A percentile compares a stretch with the other conserved stretches of the same genome.
Evolutionary conservation across 345 rosid species (phyloP).

Genomic region (Euphorbia pulcherrima): DNA sequence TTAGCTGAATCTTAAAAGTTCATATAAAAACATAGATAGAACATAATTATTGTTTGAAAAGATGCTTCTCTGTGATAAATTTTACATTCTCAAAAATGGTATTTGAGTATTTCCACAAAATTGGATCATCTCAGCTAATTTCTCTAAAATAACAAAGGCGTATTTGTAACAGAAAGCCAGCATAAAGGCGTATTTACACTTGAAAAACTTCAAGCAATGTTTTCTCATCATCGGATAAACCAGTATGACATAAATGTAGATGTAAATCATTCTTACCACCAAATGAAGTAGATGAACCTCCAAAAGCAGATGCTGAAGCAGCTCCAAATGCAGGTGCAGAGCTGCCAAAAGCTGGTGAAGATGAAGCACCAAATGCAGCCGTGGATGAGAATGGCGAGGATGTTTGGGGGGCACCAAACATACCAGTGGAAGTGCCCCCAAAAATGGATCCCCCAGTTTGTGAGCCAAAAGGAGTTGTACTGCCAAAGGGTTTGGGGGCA

Average conservation of each 20-base stretch:
- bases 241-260: neutral
- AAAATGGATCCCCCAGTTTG: conserved; percentile 73
- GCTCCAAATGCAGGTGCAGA: conserved; percentile 62
- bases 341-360: conserved; percentile 68
- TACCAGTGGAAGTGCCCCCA: conserved; percentile 87
- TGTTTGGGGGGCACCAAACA: conserved; percentile 65
- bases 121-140: neutral
- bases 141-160: neutral
- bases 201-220: neutral
- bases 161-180: neutral
- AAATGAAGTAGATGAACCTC: conserved; percentile 58
- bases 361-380: conserved; percentile 66
- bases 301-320: conserved; percentile 57
- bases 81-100: neutral
- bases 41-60: too few relatives aligned
- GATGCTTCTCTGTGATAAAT: too few relatives aligned
- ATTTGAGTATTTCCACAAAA: neutral
- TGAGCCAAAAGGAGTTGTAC: conserved; percentile 64
- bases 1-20: too few relatives aligned
- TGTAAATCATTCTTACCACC: conserved; percentile 50
- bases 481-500: conserved; percentile 67
- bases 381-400: conserved; percentile 67
- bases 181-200: neutral
- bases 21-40: too few relatives aligned
- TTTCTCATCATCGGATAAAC: neutral